Conservation (phyloP, 2,329 filamentous ascomycete genomes). For the Fusarium newnesense region DNA sequence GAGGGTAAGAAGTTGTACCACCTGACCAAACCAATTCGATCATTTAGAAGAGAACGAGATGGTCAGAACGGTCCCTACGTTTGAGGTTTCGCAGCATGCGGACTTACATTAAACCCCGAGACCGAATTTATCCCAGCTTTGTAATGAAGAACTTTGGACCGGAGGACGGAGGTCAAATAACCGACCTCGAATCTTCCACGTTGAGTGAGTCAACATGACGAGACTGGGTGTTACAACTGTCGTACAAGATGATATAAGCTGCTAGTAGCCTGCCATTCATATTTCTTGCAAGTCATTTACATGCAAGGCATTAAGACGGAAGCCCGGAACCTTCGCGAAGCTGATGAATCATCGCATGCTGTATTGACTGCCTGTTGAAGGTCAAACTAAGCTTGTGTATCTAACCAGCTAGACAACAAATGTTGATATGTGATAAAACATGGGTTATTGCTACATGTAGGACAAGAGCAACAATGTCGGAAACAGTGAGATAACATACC, state of each 20-base stretch:
- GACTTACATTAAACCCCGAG: conserved; percentile 31
- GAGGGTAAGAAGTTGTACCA: conserved; percentile 13
- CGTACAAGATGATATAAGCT: conserved; percentile 7
- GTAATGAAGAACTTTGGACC: background rate
- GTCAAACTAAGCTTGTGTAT: background rate
- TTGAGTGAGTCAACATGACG: conserved; percentile 23
- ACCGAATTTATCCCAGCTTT: conserved; percentile 6
- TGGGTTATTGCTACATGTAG: background rate
- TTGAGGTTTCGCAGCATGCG: conserved; percentile 25
- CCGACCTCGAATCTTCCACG: background rate
- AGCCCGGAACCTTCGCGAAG: conserved; percentile 4
- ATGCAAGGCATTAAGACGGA: conserved; percentile 1
- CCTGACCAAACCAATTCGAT: background rate
- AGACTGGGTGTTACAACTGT: conserved; percentile 23
- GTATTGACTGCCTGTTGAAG: background rate
- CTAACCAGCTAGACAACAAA: background rate
- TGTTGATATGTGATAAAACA: background rate
- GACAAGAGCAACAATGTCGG: background rate
- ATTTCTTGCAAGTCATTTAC: background rate
- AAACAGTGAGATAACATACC: background rate
- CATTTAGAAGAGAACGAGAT: background rate
- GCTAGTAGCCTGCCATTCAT: conserved; percentile 3
- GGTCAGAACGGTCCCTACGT: conserved; percentile 12
- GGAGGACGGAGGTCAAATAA: background rate
- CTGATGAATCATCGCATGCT: background rate